These are phyloP conservation scores for Eimeria mitis DNA, from an alignment of 169 alveolate genomes.

Conservation along the genomic window DNA sequence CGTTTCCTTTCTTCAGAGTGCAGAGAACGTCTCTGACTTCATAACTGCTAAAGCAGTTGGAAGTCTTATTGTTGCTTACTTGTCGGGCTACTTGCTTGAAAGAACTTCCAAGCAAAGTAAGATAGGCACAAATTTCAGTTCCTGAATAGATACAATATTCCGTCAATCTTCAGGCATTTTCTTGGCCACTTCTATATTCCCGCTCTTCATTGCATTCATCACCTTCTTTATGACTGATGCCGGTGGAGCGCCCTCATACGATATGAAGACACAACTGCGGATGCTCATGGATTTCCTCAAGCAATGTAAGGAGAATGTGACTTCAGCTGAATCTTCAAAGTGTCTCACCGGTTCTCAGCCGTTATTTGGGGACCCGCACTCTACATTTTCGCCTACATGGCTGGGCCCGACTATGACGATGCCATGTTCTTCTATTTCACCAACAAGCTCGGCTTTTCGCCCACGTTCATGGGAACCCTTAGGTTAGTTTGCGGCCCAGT, in stretches of 20 bases:
- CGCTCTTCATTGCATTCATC: conserved; percentile 90
- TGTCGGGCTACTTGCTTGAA: conserved; percentile 95
- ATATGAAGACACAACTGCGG: conserved; percentile 87
- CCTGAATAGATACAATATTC: not conserved
- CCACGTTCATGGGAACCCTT: conserved; percentile 97
- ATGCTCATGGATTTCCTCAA: conserved; percentile 90
- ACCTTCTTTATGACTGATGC: conserved; percentile 92
- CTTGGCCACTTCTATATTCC: conserved; percentile 94
- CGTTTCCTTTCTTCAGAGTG: conserved; percentile 61
- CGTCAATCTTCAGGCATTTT: conserved; percentile 85
- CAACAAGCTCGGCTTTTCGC: conserved; percentile 94
- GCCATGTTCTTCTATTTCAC: conserved; percentile 97
- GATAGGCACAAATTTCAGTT: not conserved
- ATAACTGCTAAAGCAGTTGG: conserved; percentile 95
- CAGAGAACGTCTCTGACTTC: conserved; percentile 91
- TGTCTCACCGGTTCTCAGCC: conserved; percentile 14
- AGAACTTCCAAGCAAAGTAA: conserved; percentile 89
- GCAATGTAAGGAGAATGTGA: conserved; percentile 84
- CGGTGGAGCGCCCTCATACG: conserved; percentile 82
- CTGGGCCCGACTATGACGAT: conserved; percentile 96
- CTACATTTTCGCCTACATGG: conserved; percentile 91
- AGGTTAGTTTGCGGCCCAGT: conserved; percentile 81
- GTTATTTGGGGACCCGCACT: conserved; percentile 94
- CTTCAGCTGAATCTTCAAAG: not conserved
- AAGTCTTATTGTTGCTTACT: conserved; percentile 94